Base-by-base conservation (phyloP, 1,139 yeast genomes). In the Candida smagusa region DNA sequence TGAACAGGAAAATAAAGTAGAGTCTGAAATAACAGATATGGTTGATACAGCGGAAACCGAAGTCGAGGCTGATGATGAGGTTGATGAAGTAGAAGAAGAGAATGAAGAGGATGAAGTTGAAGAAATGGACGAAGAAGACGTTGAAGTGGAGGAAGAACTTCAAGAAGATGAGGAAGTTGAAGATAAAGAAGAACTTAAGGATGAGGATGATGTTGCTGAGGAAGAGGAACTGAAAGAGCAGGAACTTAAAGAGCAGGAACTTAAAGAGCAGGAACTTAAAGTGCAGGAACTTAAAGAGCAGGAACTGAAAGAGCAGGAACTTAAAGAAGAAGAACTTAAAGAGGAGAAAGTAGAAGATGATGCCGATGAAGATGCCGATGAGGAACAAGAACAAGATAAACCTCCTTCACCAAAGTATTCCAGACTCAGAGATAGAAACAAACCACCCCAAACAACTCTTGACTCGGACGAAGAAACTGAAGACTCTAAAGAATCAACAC, bases 51-150 rank as follows among this genome's bases (percentile, higher is more conserved):
- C 31, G 21, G 31, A 32, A 26, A 40, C 26, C 7, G 22, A 38
- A 13, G 39, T 33, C 13, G 30, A 40, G 16, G 35, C 30, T 7
- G 33, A 39, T 16, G 11, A n/a, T 7, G 12, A 11, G 13, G 12
- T 33, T 33, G 34, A 23, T 11, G n/a, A 33, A 27, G 12, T 34
- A 34, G 11, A 41, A 35, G 19, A 30, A 36, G 27, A 40, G 37
- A 40, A 37, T 22, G 42, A 38, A 22, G 43, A 39, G 3, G 38
- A 39, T 8, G 41, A 41, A 8, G 37, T 34, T 5, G 28, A 22
- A 16, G 19, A n/a, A n/a, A n/a, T n/a, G n/a, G n/a, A n/a, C n/a
- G n/a, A n/a, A n/a, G n/a, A n/a, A n/a, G n/a, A n/a, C n/a, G n/a
- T n/a, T n/a, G n/a, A n/a, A n/a, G n/a, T n/a, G 11, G 42, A 30